Evolutionary conservation across 306 rosid species (phyloP).

Genomic region (Crataegus laevigata): DNA sequence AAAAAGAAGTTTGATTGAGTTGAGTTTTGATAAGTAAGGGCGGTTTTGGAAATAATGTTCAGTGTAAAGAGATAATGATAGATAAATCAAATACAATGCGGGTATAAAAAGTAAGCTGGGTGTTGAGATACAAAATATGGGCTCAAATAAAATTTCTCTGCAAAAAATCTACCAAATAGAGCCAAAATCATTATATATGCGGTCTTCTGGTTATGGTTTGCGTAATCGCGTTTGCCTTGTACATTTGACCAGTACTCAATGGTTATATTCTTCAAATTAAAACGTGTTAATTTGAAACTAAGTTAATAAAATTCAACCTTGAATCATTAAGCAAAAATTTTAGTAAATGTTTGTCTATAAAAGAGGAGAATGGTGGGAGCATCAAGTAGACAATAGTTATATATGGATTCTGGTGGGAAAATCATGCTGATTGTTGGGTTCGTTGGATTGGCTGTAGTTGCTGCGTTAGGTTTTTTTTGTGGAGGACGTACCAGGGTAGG

Average conservation of each 20-base stretch:
- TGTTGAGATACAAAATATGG: too few species aligned
- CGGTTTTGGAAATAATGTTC: too few species aligned
- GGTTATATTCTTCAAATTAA: neutral
- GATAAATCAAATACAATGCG: too few species aligned
- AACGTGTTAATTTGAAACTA: neutral
- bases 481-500: neutral
- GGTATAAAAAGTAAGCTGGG: too few species aligned
- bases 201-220: neutral
- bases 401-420: neutral
- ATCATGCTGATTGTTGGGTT: neutral
- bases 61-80: too few species aligned
- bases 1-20: too few species aligned
- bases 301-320: neutral
- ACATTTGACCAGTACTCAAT: neutral
- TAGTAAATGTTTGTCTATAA: too few species aligned
- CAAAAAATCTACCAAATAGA: too few species aligned
- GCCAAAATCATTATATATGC: too few species aligned
- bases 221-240: neutral
- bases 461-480: neutral
- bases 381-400: neutral
- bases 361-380: neutral
- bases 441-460: fast-evolving
- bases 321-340: neutral
- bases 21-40: too few species aligned
- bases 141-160: too few species aligned